A percentile compares a stretch with the other conserved stretches of the same genome.
Conservation (phyloP, 1,284 basidiomycete genomes). For the Tilletia indica region DNA sequence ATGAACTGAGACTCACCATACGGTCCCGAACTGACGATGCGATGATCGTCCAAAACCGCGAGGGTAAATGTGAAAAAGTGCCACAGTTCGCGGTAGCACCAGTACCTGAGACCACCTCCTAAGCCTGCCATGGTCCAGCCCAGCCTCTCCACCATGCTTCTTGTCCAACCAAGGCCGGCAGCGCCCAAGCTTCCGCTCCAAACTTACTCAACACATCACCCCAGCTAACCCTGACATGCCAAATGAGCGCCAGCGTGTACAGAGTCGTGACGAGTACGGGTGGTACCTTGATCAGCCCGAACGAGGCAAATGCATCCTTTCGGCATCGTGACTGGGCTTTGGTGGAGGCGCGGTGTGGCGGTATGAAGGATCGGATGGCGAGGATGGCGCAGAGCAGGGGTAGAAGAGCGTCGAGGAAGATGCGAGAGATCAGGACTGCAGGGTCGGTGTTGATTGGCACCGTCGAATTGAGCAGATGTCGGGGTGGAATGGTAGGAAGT, state of each 20-base stretch:
- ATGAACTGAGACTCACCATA: neutral
- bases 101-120: neutral
- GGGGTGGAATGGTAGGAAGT: too few relatives aligned
- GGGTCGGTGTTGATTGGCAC: too few relatives aligned
- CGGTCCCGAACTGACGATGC: neutral
- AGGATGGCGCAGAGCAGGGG: neutral
- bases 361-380: constrained; percentile 3
- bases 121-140: neutral
- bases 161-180: neutral
- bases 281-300: neutral
- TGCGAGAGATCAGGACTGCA: too few relatives aligned
- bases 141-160: neutral
- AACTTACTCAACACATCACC: neutral
- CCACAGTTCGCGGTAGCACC: neutral
- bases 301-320: neutral
- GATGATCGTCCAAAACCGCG: neutral
- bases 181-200: neutral
- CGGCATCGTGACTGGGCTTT: neutral
- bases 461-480: too few relatives aligned
- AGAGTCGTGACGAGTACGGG: neutral
- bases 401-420: neutral
- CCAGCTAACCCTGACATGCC: neutral
- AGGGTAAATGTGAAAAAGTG: neutral
- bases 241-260: neutral
- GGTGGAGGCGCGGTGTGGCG: neutral